Percentiles rank a stretch among this genome's conserved stretches.
Conservation (phyloP, 2,329 filamentous ascomycete genomes). For the Colletotrichum sp. region DNA sequence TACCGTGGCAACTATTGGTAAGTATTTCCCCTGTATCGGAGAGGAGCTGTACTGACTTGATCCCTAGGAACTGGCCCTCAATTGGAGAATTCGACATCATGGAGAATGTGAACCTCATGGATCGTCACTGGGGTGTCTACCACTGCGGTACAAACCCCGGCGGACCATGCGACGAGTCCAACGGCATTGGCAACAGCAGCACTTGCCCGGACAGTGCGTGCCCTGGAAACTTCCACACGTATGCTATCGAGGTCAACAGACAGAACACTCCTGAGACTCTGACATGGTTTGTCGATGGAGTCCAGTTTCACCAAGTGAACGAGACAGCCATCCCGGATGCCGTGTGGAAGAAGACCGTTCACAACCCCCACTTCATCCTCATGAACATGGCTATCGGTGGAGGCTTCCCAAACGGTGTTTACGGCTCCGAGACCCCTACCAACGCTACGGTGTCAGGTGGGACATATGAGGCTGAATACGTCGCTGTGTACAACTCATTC, state of each 20-base stretch:
- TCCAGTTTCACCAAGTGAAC: background rate
- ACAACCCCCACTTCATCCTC: conserved; percentile 35
- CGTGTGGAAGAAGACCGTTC: conserved; percentile 32
- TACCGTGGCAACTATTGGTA: conserved; percentile 38
- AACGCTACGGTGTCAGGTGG: conserved; percentile 32
- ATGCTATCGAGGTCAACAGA: conserved; percentile 37
- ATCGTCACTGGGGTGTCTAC: conserved; percentile 36
- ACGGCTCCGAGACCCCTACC: conserved; percentile 34
- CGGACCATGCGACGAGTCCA: conserved; percentile 45
- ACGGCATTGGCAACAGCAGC: conserved; percentile 29
- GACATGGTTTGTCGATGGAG: conserved; percentile 37
- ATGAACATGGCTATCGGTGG: conserved; percentile 44
- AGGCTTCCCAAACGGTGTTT: conserved; percentile 36
- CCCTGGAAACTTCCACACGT: conserved; percentile 34
- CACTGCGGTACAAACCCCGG: conserved; percentile 45
- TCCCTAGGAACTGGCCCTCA: conserved; percentile 39
- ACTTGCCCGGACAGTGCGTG: conserved; percentile 16
- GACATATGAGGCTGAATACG: conserved; percentile 40
- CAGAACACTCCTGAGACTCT: conserved; percentile 30
- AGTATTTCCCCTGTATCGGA: fast-evolving
- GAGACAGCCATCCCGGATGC: background rate
- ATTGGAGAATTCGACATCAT: conserved; percentile 50
- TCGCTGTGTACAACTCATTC: conserved; percentile 33
- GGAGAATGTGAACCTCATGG: conserved; percentile 43
- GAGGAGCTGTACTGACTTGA: fast-evolving